Evolutionary conservation across 2,329 filamentous ascomycete genomes (phyloP), one percentile per base, ranked within the genome.

Genomic region (Nigrospora sphaerica): DNA sequence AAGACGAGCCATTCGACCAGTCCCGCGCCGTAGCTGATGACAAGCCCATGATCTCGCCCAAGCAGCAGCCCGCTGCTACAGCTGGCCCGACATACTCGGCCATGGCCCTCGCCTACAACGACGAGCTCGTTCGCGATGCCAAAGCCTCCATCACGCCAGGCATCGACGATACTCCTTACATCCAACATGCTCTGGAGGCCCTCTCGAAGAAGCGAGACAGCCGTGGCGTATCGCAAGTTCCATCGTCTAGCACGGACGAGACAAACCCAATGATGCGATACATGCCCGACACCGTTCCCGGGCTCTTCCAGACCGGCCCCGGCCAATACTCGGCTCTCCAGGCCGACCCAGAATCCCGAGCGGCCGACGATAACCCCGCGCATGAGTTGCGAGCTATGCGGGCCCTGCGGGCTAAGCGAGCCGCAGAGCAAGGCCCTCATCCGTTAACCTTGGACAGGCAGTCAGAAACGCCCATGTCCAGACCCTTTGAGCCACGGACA

Each of bases 101-200:
- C 32, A 49, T 47, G 38, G 45, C 48, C 36, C 55, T 51, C 38
- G 59, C 66, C 44, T 73, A 78, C 58, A 76, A 77, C 45, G 75
- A 80, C 45, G 72, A 76, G 38, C 60, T 79, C 33, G 67, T 72
- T 42, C 65, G 74, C 45, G 69, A 73, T 16, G 75, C 62, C 32
- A 49, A 62, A 39, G 69, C 72, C 48, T 72, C 72, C 36, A 72
- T 81, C 46, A 92, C 88, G 0, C 90, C 90, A 0, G 88, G 85
- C 11, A 72, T 89, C 35, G 90, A 95, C 58, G 86, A 95, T 59
- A 86, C 83, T 10, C 90, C 89, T 1, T 95, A 91, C 64, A 88
- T 96, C 52, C 86, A 86, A 52, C 95, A 93, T 63, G 91, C 92
- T 36, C 81, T 97, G 52, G 87, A 95, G 52, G 88, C 92, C 52